Base-by-base conservation (phyloP, 305 asterid species). In the Stenogyne calaminthoides region DNA sequence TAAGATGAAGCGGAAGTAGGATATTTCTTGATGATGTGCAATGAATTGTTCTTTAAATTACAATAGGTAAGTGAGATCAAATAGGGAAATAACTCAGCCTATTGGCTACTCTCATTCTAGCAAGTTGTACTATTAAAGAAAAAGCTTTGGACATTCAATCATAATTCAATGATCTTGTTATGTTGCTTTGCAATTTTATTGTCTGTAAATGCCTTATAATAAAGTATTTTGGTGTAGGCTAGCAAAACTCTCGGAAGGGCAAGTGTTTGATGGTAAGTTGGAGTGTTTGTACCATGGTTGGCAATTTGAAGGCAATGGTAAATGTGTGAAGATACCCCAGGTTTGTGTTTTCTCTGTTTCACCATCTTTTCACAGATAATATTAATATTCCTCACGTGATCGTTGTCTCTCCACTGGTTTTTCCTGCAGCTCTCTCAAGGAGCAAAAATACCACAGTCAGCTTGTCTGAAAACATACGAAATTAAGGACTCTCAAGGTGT, bases 261-360 rank as follows among this genome's bases (percentile, higher is more conserved):
- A 93, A 72, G 3, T 93, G 15, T 71, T 81, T 32, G 94, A 93
- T 25, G 97, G 98, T 47, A 81, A 59, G 76, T 82, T 93, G 77
- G 97, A 93, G 77, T 93, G 98, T 76, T 76, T 93, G 73, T 93
- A 93, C 81, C 98, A 93, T 11, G 98, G 98, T 64, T 93, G 98
- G 98, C 98, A 93, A 74, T 93, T 87, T 57, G 93, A 89, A 49
- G 95, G 96, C 36, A 82, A 76, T 68, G 97, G 98, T 10, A 83
- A 89, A 86, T 93, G 98, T 68, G 96, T 93, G 76, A 87, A 85
- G 74, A 93, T 93, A 77, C 97, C 98, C 22, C 97, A 93, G 96
- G 98, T 88, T 70, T 34, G 85, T 78, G 47, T 66, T 66, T 29
- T 51, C 25, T 42, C 3, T 42, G 6, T 36, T 63, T 64, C 10